Evolutionary conservation across 2,329 filamentous ascomycete genomes (phyloP), one percentile per base, ranked within the genome.

Genomic region (Pestalotiopsis sp.): DNA sequence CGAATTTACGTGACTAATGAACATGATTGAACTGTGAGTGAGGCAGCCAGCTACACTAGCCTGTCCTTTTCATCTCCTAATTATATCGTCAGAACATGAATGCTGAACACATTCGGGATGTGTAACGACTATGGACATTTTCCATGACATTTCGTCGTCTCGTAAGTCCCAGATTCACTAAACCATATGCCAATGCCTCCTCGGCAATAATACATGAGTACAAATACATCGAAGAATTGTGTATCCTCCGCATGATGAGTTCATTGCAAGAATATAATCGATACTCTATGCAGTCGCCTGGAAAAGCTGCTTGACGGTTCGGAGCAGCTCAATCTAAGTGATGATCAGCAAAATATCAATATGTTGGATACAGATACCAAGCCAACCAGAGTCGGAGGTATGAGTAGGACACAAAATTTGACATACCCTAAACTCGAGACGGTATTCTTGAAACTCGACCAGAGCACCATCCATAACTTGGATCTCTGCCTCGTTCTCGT

Each of bases 391-490:
- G 31, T 36, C 31, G 31, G 31, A 9, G 31, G 31, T 36, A 36
- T 36, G 31, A 36, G 31, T 36, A 36, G 31, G 45, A 7, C 14
- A 52, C 20, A n/a, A 52, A n/a, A n/a, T 52, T 52, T 52, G 45
- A 52, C 45, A n/a, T 52, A 52, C 27, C 12, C 45, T 12, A 20
- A 45, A 49, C 27, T 61, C 36, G 27, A 67, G 27, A 41, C 56
- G 65, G 41, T 49, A 27, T 23, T 67, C 65, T 36, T 67, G 65
- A 31, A 67, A 67, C 56, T 67, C 65, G 36, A 61, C 31, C 36
- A 67, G 36, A 27, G 65, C 52, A 25, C 56, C 52, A 27, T 67
- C 65, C 23, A 67, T 13, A 6, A 61, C 25, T 27, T 61, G 20
- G 5, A 45, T 41, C 23, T 67, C 65, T n/a, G 5, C 56, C 23